Percentiles rank a stretch among this genome's conserved stretches.
Conservation (phyloP, 305 asterid genomes). For the Fraxinus nigra region DNA sequence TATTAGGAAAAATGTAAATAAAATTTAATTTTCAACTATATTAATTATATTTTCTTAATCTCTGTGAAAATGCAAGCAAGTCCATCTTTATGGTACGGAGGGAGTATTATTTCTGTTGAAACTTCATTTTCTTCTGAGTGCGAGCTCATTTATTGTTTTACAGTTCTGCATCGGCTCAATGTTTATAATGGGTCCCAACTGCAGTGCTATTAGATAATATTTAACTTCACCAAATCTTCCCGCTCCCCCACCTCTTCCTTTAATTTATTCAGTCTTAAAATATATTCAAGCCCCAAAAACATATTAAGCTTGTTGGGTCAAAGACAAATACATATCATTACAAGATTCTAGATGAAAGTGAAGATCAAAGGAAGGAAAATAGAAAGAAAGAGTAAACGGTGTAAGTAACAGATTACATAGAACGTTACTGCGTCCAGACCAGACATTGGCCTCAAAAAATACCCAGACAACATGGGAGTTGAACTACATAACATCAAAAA, state of each 20-base stretch:
- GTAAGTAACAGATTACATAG: neutral
- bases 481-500: neutral
- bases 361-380: neutral
- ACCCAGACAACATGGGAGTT: neutral
- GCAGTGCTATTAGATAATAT: neutral
- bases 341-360: neutral
- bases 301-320: neutral
- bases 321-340: neutral
- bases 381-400: neutral
- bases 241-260: neutral
- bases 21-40: neutral
- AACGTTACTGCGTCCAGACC: neutral
- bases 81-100: neutral
- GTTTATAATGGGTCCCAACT: neutral
- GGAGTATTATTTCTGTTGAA: neutral
- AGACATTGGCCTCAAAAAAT: neutral
- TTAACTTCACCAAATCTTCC: constrained; percentile 1
- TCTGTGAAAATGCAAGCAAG: neutral
- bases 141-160: neutral
- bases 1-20: neutral
- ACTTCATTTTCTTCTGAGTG: neutral
- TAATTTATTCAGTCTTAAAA: neutral
- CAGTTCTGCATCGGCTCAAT: neutral
- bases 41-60: neutral
- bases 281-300: constrained; percentile 6